Conservation (phyloP, 441 rosid species). For the Hypseocharis bilobata region DNA sequence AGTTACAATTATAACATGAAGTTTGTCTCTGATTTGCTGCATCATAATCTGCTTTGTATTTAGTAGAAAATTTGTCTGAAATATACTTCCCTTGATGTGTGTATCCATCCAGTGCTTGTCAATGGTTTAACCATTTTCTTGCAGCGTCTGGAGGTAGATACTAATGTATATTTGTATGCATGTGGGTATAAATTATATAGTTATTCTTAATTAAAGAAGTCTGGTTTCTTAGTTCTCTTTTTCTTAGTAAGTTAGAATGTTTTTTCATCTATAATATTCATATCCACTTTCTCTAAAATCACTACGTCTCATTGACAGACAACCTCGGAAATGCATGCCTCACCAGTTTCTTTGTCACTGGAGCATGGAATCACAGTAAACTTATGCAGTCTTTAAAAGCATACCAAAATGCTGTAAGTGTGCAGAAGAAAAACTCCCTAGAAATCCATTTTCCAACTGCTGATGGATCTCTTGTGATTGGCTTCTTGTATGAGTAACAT, state of each 20-base stretch:
- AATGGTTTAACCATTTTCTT: not conserved
- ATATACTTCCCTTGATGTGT: not conserved
- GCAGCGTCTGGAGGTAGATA: not conserved
- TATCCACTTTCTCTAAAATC: slow-evolving; percentile 8
- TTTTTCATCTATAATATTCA: slow-evolving; percentile 6
- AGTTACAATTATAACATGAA: not conserved
- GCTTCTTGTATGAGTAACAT: not conserved
- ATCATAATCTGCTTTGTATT: not conserved
- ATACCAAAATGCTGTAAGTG: slow-evolving; percentile 65
- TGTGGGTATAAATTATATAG: not conserved
- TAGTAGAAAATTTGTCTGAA: not conserved
- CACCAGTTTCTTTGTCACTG: slow-evolving; percentile 53
- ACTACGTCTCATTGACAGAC: slow-evolving; percentile 36
- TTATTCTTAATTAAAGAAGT: no score
- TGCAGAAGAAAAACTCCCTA: slow-evolving; percentile 1
- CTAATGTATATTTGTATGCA: no score
- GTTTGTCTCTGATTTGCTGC: not conserved
- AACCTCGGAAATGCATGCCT: slow-evolving; percentile 66
- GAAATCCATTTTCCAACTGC: not conserved
- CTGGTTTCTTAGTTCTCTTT: not conserved
- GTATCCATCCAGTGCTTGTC: not conserved
- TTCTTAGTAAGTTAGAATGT: not conserved
- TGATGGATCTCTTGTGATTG: not conserved
- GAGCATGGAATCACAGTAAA: slow-evolving; percentile 63
- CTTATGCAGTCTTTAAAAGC: slow-evolving; percentile 61